Evolutionary conservation across 257 asterid species (phyloP), one percentile per base, ranked within the genome.

Genomic region (Gentiana dahurica): DNA sequence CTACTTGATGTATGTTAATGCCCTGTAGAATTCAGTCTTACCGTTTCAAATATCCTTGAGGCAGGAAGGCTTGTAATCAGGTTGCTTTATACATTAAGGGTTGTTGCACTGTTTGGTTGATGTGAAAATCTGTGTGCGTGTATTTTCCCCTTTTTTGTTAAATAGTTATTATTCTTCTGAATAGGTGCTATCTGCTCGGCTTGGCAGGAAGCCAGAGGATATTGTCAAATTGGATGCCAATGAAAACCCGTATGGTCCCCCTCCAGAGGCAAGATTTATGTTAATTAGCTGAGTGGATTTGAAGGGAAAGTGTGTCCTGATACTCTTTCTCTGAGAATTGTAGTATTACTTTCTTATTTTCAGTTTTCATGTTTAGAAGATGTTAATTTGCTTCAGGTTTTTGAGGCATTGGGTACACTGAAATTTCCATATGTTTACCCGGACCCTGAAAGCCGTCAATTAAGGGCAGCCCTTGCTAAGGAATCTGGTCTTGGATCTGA

Each of bases 241-340:
- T 62, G 98, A 92, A 66, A 92, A 92, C 64, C 98, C 97, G 43
- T 92, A 87, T 61, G 98, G 98, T 36, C 98, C 98, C 36, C 98
- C 98, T 52, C 98, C 97, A 37, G 98, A 92, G 93, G 95, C 72
- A 75, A 53, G 78, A 62, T 67, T 34, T 61, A 34, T 58, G 57
- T 51, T 50, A 54, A 49, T 43, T 36, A 48, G 43, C 32, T 32
- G 5, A 41, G 1, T n/a, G 2, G 5, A 61, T 53, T 36, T 36
- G 34, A 38, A 54, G 36, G 34, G 46, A 41, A 41, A 41, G 2
- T 10, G 9, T 41, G 46, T 4, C 46, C 46, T 41, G 5, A 41
- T 38, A 1, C 13, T 24, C n/a, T 8, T 36, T 0, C 8, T 50
- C 54, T 44, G 12, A 11, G 9, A 9, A 8, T 12, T 62, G 36